These are phyloP conservation scores for Aphanomyces euteiches DNA, from an alignment of 352 stramenopile species.

Conservation along the genomic window DNA sequence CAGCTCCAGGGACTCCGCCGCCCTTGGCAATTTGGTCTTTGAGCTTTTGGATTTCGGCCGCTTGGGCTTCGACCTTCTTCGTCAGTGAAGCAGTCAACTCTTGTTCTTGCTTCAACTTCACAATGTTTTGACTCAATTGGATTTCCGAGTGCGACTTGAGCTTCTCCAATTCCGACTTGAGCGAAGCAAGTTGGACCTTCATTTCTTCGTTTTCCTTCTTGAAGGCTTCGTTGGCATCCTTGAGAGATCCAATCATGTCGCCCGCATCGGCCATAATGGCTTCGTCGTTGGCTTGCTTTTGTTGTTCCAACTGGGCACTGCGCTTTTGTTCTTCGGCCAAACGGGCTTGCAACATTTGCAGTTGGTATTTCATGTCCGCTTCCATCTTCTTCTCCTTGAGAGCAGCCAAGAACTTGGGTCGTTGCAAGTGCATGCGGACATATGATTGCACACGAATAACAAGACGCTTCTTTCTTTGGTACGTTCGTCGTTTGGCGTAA, in stretches of 20 bases:
- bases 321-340: conserved; percentile 74
- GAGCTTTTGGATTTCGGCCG: conserved; percentile 71
- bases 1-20: conserved; percentile 28
- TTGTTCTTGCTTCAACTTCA: conserved; percentile 72
- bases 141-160: conserved; percentile 79
- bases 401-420: conserved; percentile 67
- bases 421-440: conserved; percentile 78
- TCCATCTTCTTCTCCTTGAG: conserved; percentile 78
- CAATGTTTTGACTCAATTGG: conserved; percentile 60
- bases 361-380: conserved; percentile 82
- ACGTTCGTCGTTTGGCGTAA: conserved; percentile 61
- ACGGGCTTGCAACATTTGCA: conserved; percentile 71
- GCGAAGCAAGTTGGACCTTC: conserved; percentile 50
- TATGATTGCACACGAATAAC: conserved; percentile 74
- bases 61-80: conserved; percentile 64
- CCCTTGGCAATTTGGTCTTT: conserved; percentile 38
- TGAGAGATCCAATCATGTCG: conserved; percentile 79
- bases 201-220: conserved; percentile 75
- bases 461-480: conserved; percentile 60
- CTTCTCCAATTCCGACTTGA: conserved; percentile 70
- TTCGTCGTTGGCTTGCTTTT: conserved; percentile 45
- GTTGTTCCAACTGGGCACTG: conserved; percentile 60
- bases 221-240: conserved; percentile 72
- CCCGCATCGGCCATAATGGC: conserved; percentile 73
- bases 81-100: conserved; percentile 69